phyloP scores from a whole-genome alignment of 2,329 filamentous ascomycete species.

The Fusarium staphyleae region DNA sequence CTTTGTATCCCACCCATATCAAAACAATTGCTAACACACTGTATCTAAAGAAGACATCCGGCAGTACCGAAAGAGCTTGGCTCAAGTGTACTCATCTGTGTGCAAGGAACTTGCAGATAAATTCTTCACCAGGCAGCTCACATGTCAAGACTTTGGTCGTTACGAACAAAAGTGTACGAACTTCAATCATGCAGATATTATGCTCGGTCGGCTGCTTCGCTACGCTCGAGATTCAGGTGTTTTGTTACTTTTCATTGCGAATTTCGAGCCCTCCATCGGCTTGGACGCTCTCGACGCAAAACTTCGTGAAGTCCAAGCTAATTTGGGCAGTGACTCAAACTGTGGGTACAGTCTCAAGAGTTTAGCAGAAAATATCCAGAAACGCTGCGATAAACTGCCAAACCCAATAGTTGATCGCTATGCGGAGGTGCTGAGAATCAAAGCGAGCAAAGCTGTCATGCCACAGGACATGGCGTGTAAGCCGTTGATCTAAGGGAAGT shows the following conservation, averaged over 20 bases:
- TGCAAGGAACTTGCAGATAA: neutral
- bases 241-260: no score
- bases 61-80: neutral
- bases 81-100: neutral
- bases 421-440: neutral
- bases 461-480: no score
- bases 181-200: neutral
- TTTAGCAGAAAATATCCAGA: neutral
- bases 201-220: neutral
- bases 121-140: neutral
- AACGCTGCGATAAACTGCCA: neutral
- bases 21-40: neutral
- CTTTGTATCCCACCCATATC: neutral
- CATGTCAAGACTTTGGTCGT: neutral
- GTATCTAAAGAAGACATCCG: neutral
- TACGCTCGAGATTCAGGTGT: no score
- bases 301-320: no score
- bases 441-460: neutral
- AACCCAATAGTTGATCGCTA: neutral
- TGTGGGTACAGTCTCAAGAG: neutral
- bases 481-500: no score
- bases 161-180: no score
- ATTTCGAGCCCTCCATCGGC: no score
- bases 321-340: neutral
- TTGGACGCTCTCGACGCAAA: no score